A percentile compares a stretch with the other conserved stretches of the same genome.
phyloP scores from a whole-genome alignment of 2,329 filamentous ascomycete genomes.

The Lasiodiplodia gonubiensis region DNA sequence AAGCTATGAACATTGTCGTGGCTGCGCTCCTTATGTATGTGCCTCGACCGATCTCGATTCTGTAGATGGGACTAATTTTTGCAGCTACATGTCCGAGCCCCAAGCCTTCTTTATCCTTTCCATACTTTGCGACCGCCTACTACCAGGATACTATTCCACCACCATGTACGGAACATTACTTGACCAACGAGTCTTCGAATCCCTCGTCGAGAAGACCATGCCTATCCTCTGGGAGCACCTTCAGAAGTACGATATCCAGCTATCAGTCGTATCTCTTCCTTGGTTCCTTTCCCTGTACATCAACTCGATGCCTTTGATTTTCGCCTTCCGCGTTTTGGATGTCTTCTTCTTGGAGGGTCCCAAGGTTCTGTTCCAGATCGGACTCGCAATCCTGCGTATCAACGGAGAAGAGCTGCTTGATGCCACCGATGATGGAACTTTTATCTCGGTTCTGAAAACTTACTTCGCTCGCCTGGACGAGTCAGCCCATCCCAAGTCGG shows the following conservation, averaged over 20 bases:
- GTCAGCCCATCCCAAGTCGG: constrained; percentile 92
- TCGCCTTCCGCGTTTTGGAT: constrained; percentile 93
- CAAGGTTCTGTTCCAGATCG: constrained; percentile 96
- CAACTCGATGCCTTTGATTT: constrained; percentile 98
- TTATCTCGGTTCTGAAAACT: constrained; percentile 92
- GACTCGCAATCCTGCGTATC: constrained; percentile 92
- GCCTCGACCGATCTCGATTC: background rate
- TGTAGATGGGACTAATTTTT: constrained; percentile 37
- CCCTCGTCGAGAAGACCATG: constrained; percentile 98
- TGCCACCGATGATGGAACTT: constrained; percentile 90
- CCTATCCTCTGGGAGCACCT: constrained; percentile 97
- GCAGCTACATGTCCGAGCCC: constrained; percentile 87
- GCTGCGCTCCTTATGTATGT: constrained; percentile 88
- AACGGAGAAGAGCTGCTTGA: constrained; percentile 96
- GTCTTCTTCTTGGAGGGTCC: constrained; percentile 98
- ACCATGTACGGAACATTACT: constrained; percentile 99
- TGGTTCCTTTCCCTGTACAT: constrained; percentile 99
- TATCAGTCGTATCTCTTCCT: constrained; percentile 94
- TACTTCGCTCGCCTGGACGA: constrained; percentile 95
- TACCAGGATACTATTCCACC: constrained; percentile 96
- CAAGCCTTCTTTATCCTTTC: constrained; percentile 96
- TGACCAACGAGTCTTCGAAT: constrained; percentile 97
- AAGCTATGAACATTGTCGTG: constrained; percentile 99
- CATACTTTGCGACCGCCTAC: constrained; percentile 85
- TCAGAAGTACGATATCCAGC: constrained; percentile 94